Evolutionary conservation across 495 filamentous ascomycete genomes (phyloP).

Genomic region (Chlorociboria aeruginascens): DNA sequence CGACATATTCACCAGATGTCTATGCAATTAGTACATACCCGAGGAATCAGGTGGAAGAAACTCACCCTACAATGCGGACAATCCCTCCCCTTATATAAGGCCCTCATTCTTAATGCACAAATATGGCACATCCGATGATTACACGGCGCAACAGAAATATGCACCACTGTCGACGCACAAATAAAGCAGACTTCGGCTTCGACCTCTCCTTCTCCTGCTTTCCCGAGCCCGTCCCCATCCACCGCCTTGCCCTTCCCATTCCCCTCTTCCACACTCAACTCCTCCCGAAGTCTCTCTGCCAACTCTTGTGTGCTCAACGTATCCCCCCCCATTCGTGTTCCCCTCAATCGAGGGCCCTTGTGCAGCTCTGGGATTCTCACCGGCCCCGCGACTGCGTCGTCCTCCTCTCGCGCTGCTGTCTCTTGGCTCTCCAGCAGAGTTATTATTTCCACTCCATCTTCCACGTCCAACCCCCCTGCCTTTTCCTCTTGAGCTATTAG

Average conservation of each 20-base stretch:
- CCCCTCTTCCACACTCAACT: not conserved
- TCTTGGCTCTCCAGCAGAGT: not conserved
- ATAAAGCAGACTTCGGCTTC: constrained; percentile 91
- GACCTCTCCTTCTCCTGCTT: constrained; percentile 35
- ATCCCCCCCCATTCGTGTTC: not conserved
- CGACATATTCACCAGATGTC: constrained; percentile 71
- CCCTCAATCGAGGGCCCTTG: not conserved
- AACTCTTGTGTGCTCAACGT: not conserved
- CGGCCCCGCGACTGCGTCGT: not conserved
- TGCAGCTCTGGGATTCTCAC: not conserved
- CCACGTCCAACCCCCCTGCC: constrained; percentile 19
- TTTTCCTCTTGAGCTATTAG: constrained; percentile 14
- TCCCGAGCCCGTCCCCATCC: not conserved
- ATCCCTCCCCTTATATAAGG: constrained; percentile 87
- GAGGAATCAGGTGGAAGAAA: constrained; percentile 4
- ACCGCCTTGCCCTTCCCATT: not conserved
- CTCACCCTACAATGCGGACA: constrained; percentile 89
- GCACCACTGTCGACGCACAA: constrained; percentile 75
- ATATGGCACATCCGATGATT: constrained; percentile 95
- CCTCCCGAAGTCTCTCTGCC: not conserved
- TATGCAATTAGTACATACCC: constrained; percentile 21
- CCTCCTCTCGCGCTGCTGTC: not conserved
- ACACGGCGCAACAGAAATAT: constrained; percentile 80
- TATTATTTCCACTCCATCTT: constrained; percentile 1
- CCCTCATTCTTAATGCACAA: constrained; percentile 77